Percentiles rank a stretch among this genome's conserved stretches.
phyloP scores from a whole-genome alignment of 768 basidiomycete species.

The Tephrocybe sp. region DNA sequence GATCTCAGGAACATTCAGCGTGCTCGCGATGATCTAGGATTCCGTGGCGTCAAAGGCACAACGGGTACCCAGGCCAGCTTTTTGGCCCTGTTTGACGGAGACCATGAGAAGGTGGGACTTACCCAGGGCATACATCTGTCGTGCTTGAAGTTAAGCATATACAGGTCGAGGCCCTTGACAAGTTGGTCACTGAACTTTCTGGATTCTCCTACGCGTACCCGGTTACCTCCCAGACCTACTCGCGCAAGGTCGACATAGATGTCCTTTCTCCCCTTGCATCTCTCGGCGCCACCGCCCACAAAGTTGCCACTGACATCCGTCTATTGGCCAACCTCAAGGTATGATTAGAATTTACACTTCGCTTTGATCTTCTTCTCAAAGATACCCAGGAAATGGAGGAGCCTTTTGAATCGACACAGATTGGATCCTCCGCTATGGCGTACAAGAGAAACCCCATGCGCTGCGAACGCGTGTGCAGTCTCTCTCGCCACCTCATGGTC shows the following conservation, averaged over 20 bases:
- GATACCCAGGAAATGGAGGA: constrained; percentile 85
- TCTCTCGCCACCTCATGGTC: constrained; percentile 94
- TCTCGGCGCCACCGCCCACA: constrained; percentile 93
- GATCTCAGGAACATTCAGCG: constrained; percentile 91
- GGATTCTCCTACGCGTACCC: constrained; percentile 96
- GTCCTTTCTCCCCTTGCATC: constrained; percentile 88
- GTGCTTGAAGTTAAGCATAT: too few relatives aligned
- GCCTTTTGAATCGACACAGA: constrained; percentile 98
- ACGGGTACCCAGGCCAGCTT: constrained; percentile 98
- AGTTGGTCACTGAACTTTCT: constrained; percentile 83
- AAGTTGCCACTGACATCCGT: constrained; percentile 94
- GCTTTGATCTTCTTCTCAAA: not conserved
- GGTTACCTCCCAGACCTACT: constrained; percentile 98
- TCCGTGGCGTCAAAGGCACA: constrained; percentile 98
- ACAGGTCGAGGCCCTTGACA: constrained; percentile 86
- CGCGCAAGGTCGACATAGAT: constrained; percentile 94
- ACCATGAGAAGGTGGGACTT: constrained; percentile 78
- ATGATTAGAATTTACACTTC: not conserved
- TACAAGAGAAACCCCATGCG: constrained; percentile 99
- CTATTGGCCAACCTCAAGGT: constrained; percentile 93
- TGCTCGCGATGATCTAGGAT: constrained; percentile 88
- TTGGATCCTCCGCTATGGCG: constrained; percentile 96
- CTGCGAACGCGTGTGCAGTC: constrained; percentile 93
- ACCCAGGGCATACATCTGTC: not conserved
- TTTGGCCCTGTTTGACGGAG: constrained; percentile 88